Evolutionary conservation across 768 basidiomycete species (phyloP), one percentile per base, ranked within the genome.

Genomic region (Suillus discolor): DNA sequence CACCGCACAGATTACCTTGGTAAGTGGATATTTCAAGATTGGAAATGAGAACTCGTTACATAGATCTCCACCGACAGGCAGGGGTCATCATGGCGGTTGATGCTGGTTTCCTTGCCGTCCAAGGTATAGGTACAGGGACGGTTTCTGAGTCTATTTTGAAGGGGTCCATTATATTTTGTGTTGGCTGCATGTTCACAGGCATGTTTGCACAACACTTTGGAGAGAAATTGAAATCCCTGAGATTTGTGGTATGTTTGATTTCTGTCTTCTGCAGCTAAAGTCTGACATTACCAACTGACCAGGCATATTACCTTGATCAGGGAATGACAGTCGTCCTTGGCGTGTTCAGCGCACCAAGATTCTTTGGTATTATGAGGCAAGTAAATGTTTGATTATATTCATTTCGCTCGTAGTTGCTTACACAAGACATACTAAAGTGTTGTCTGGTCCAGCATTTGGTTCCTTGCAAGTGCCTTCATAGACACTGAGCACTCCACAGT

Each of bases 131-230:
- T 31, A 36, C 23, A 23, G 38, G 34, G 20, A 8, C 4, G n/a
- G 20, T 36, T 0, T 23, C 61, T 3, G 36, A 62, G 36, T 39
- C 41, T 34, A 42, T 62, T 0, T 13, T 42, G 1, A 49, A 42
- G 42, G 34, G 45, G 34, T 62, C 61, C 44, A 42, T 62, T n/a
- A 47, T 62, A 2, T 62, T 62, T 23, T 42, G 41, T 49, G 45
- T 49, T 11, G 61, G 61, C 9, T 62, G 61, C 28, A 36, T 62
- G 15, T 49, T 62, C 13, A 0, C 42, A 36, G 61, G 61, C 18
- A 62, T 62, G 31, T 34, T 62, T 16, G 42, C 38, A 11, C 61
- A 62, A 23, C 61, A 62, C 44, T 62, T 62, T 62, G 44, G 61
- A 47, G 47, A 23, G 42, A 47, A 34, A 47, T 0, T 62, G 44